Evolutionary conservation across 2,329 filamentous ascomycete genomes (phyloP).

Genomic region (Aspergillus melleus): DNA sequence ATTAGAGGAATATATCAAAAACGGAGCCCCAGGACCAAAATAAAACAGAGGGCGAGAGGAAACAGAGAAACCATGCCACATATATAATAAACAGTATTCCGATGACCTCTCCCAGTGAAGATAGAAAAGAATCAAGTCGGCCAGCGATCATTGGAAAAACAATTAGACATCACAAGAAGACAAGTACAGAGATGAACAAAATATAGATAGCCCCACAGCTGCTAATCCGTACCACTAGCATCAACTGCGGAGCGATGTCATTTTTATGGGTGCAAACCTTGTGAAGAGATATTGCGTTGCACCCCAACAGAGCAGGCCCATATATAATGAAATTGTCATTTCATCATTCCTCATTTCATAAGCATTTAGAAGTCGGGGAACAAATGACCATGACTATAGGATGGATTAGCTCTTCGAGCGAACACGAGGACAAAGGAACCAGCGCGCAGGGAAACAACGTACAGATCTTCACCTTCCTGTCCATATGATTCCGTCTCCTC

Average conservation of each 20-base stretch:
- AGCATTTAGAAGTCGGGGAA: conserved; percentile 69
- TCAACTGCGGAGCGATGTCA: not conserved
- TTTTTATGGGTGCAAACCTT: not conserved
- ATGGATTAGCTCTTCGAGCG: not conserved
- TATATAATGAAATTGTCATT: conserved; percentile 26
- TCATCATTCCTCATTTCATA: conserved; percentile 33
- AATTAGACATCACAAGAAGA: conserved; percentile 8
- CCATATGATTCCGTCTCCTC: conserved; percentile 96
- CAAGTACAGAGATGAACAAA: conserved; percentile 5
- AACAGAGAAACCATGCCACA: conserved; percentile 2
- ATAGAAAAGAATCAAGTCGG: conserved; percentile 15
- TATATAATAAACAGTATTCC: conserved; percentile 14
- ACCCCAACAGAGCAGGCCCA: conserved; percentile 3
- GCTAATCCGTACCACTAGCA: not conserved
- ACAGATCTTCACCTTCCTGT: conserved; percentile 77
- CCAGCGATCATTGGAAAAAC: conserved; percentile 23
- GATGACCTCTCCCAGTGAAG: conserved; percentile 19
- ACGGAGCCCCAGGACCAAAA: not conserved
- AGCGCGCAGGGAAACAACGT: conserved; percentile 48
- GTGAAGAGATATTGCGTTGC: not conserved
- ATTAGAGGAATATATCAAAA: not conserved
- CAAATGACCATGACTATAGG: conserved; percentile 67
- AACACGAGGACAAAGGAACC: not conserved
- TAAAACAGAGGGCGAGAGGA: not conserved
- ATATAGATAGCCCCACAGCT: not conserved